Percentiles rank a stretch among this genome's conserved stretches.
These are phyloP conservation scores for Termitomyces titanicus DNA, from an alignment of 768 basidiomycete genomes.

Conservation along the genomic window DNA sequence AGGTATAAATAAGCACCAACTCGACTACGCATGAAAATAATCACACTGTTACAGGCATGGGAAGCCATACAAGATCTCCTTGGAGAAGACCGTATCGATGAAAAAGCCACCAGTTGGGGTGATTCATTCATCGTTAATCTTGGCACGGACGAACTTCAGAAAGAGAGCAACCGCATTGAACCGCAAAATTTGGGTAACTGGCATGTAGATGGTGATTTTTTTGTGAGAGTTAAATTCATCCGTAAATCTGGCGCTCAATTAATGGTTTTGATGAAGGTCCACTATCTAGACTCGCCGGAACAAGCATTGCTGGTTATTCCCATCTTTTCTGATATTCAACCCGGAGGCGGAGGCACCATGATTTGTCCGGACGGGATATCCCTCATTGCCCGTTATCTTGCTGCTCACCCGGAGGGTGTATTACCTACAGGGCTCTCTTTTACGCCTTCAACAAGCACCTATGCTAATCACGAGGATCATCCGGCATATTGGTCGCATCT, in stretches of 20 bases:
- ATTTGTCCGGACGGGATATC: slow-evolving; percentile 56
- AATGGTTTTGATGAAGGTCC: slow-evolving; percentile 28
- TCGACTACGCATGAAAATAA: not conserved
- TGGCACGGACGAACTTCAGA: slow-evolving; percentile 41
- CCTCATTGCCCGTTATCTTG: slow-evolving; percentile 46
- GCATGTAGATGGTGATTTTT: slow-evolving; percentile 63
- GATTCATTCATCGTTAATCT: slow-evolving; percentile 65
- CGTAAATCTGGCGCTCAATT: not conserved
- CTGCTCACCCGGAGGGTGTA: slow-evolving; percentile 50
- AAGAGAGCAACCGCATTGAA: slow-evolving; percentile 22
- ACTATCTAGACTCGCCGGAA: slow-evolving; percentile 64
- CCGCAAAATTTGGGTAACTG: slow-evolving; percentile 55
- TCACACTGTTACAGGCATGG: slow-evolving; percentile 40
- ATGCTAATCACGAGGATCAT: slow-evolving; percentile 30
- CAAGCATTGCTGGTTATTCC: slow-evolving; percentile 63
- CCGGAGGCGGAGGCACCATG: slow-evolving; percentile 55
- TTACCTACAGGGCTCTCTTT: slow-evolving; percentile 41
- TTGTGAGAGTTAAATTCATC: slow-evolving; percentile 25
- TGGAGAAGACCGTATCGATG: slow-evolving; percentile 55
- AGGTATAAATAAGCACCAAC: slow-evolving; percentile 25
- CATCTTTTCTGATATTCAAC: slow-evolving; percentile 53
- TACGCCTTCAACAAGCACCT: slow-evolving; percentile 40
- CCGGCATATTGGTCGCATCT: slow-evolving; percentile 44
- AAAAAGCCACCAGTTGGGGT: slow-evolving; percentile 44
- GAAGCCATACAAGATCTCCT: slow-evolving; percentile 57